Base-by-base conservation (phyloP, 2,329 filamentous ascomycete species). In the Neofusicoccum cordaticola region DNA sequence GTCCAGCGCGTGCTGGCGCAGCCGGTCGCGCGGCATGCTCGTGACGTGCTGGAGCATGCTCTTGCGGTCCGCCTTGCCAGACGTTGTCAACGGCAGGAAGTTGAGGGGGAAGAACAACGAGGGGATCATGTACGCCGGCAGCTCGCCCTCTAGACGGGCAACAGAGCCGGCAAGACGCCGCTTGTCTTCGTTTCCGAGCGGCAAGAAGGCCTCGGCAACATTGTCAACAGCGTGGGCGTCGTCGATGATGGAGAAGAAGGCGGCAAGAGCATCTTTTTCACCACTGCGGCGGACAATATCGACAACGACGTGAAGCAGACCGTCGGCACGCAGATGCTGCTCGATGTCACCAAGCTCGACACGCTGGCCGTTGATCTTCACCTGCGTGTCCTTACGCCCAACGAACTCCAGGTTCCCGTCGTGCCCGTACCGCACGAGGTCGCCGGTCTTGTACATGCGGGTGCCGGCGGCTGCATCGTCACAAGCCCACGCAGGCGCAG, bases 101-200 rank as follows among this genome's bases (percentile, higher is more conserved):
- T 66, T 67, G 5, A 80, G 56, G 0, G 75, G 75, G 45, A 80
- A 74, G 63, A 76, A 79, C 2, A 75, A 67, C 17, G 72, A 73
- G 9, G 78, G 78, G 56, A 79, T 74, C 77, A 80, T 78, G 65
- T 75, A 74, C 35, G 70, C 66, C 0, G 78, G 77, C 12, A 79
- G 56, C 2, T 56, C 37, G 27, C 68, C 62, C 12, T 62, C 52
- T 11, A 68, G 42, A 7, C n/a, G 22, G 15, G 12, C 11, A 4
- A 35, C 6, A 2, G 34, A 34, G 27, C 9, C 15, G 37, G 15
- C 47, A 7, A 50, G 47, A 1, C 7, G 19, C 27, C 6, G 27
- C 27, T 31, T 31, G 27, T 31, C 27, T 7, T 31, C 27, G 27
- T 31, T 31, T 31, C 6, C 27, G 27, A 31, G 27, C 37, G 4